Percentiles rank a stretch among this genome's conserved stretches.
Conservation (phyloP, 1,284 basidiomycete species). For the Ceratobasidium sp. region DNA sequence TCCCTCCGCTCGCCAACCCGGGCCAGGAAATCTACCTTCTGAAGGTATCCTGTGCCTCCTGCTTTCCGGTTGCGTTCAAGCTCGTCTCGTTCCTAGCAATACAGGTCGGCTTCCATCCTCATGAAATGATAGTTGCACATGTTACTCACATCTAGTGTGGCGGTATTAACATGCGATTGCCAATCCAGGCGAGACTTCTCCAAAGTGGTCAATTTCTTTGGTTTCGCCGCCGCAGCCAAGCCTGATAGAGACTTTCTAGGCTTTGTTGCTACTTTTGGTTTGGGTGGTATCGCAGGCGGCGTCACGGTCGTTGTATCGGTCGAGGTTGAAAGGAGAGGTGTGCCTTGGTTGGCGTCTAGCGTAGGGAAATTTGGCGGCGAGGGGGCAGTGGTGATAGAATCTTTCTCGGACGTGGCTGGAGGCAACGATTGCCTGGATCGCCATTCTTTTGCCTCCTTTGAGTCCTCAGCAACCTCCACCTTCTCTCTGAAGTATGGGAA, state of each 20-base stretch:
- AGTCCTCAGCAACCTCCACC: constrained; percentile 76
- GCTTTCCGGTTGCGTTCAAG: constrained; percentile 74
- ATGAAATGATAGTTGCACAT: background rate
- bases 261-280: constrained; percentile 11
- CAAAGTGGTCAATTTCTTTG: constrained; percentile 81
- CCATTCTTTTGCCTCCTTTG: constrained; percentile 80
- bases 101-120: background rate
- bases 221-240: constrained; percentile 57
- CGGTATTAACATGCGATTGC: constrained; percentile 69
- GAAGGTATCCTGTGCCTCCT: constrained; percentile 79
- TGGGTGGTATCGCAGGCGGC: background rate
- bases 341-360: background rate
- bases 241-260: constrained; percentile 33
- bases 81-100: constrained; percentile 69
- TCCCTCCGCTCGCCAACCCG: constrained; percentile 79
- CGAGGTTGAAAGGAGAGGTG: background rate
- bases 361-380: background rate
- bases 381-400: background rate
- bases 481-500: constrained; percentile 68
- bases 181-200: constrained; percentile 89
- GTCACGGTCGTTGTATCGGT: background rate
- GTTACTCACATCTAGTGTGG: constrained; percentile 56
- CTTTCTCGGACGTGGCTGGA: constrained; percentile 6
- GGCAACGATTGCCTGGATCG: constrained; percentile 50
- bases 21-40: constrained; percentile 83